A percentile compares a stretch with the other conserved stretches of the same genome.
These are phyloP conservation scores for Tolypocladium endophyticum DNA, from an alignment of 2,329 filamentous ascomycete genomes.

Conservation along the genomic window DNA sequence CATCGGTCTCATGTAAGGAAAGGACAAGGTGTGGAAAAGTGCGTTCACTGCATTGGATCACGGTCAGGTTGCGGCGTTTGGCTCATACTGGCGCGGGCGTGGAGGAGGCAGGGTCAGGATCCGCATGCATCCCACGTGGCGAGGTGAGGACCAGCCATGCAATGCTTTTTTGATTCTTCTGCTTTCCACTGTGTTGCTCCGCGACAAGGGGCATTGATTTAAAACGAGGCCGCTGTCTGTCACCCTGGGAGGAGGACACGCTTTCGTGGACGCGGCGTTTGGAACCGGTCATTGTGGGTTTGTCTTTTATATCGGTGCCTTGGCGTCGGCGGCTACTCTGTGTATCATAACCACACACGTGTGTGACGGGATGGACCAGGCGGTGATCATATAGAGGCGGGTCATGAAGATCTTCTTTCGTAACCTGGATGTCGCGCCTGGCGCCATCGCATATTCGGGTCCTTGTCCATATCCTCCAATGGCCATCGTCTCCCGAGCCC, in stretches of 20 bases:
- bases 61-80: constrained; percentile 4
- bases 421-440: not conserved
- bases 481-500: not conserved
- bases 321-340: not conserved
- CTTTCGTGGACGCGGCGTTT: constrained; percentile 2
- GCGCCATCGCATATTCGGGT: not conserved
- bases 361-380: not conserved
- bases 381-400: not conserved
- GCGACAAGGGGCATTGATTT: not conserved
- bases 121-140: not conserved
- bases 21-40: not conserved
- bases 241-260: not conserved
- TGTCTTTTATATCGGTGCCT: not conserved
- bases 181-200: not conserved
- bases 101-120: not conserved
- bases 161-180: not conserved
- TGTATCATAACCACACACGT: not conserved
- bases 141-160: not conserved
- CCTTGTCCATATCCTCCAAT: not conserved
- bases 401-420: not conserved
- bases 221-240: not conserved
- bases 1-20: not conserved
- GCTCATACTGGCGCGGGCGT: not conserved
- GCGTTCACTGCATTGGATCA: constrained; percentile 2
- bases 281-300: constrained; percentile 1